Base-by-base conservation (phyloP, 2,329 filamentous ascomycete genomes). In the Chrysoporthe deuterocubensis region DNA sequence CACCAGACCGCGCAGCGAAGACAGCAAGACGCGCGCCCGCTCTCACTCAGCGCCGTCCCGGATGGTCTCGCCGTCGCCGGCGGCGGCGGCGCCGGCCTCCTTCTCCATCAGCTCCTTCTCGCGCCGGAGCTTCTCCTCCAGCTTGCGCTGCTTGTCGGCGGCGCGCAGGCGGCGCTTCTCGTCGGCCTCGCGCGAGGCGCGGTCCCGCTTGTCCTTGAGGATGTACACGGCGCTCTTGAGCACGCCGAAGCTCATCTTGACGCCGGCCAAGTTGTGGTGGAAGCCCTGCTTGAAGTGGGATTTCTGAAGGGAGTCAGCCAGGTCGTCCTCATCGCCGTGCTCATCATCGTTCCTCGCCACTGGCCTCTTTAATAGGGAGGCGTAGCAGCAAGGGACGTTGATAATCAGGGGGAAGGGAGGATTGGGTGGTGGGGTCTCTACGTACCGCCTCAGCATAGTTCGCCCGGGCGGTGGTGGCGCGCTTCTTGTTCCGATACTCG, bases 401-500 rank as follows among this genome's bases (percentile, higher is more conserved):
- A 26, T 26, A 2, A 0, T 26, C 26, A 26, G 2, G 26, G 26
- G 26, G 9, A 4, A 40, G 37, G 37, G 37, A 9, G 37, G 37
- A 1, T 1, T 4, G 37, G 37, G 4, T 6, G 9, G 9, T 40
- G 1, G 37, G 4, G 37, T 5, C 37, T 9, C 6, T 8, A 42
- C 63, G 14, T 65, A 65, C 63, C 42, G 81, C 79, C 56, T 81
- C 78, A 62, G 73, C 70, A 67, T 76, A 77, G 72, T 79, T 76
- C 46, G 75, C 72, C 11, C 81, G 79, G 37, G 80, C 81, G 13
- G 75, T 72, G 21, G 78, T 73, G 13, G 80, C 76, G 11, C 81
- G 78, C 76, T 82, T 83, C 67, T 75, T 77, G 44, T 79, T 75
- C 50, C 75, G 76, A 76, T 83, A 83, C 54, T 76, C 73, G 48